Evolutionary conservation across 352 stramenopile genomes (phyloP), one percentile per base, ranked within the genome.

Genomic region (Globisporangium paroecandrum): DNA sequence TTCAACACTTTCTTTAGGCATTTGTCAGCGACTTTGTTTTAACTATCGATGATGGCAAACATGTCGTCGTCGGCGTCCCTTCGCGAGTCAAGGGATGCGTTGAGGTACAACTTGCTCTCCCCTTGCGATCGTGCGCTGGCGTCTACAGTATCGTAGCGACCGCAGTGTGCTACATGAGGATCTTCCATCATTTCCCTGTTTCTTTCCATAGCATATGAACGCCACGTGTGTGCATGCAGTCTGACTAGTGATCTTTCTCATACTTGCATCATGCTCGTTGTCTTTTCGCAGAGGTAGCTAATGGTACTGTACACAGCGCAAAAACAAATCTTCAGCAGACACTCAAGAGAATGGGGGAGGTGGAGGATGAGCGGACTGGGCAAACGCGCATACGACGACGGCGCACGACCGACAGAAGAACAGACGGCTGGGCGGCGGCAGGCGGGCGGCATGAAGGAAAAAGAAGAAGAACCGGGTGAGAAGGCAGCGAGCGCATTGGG

Each of bases 101-200:
- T 13, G 20, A 55, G 55, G 25, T 25, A 22, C 41, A 49, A 49
- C 41, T 49, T 49, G 38, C 38, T 46, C 38, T 46, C 18, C 5
- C 18, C 18, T 18, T 20, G 55, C 18, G 55, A 60, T 47, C 36
- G 38, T 47, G 43, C 60, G 27, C 27, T 56, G 43, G 29, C 29
- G 60, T 65, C 43, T 62, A 62, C 62, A 66, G 51, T 68, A 68
- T 53, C 5, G 15, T 5, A 9, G 43, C 43, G 15, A 27, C 3
- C n/a, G 29, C 13, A n/a, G 27, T 29, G 29, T 54, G 55, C 51
- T 57, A 24, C 15, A 24, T 36, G 18, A 7, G 43, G 53, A 58
- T 58, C 53, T 58, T 58, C 53, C 53, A 32, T 58, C 57, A 6
- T 62, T 62, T 32, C 29, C 57, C 32, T 32, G 46, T 22, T 34